These are phyloP conservation scores for Coemansia sp. DNA, from an alignment of 192 early-diverging fungal species.

Conservation along the genomic window DNA sequence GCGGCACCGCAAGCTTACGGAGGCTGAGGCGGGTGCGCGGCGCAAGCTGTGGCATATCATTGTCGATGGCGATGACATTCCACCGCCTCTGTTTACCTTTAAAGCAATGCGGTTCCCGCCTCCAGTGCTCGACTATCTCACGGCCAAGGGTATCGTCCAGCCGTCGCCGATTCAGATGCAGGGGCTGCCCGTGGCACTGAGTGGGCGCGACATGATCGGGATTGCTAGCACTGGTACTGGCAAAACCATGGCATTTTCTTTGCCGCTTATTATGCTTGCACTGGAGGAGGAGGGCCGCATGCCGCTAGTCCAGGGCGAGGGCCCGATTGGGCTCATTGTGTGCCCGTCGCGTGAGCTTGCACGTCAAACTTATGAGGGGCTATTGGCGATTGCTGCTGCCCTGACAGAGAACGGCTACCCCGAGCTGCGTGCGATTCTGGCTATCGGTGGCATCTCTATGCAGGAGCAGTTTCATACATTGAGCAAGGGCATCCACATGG, in stretches of 20 bases:
- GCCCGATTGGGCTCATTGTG: conserved; percentile 90
- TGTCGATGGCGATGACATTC: conserved; percentile 80
- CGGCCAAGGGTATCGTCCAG: conserved; percentile 74
- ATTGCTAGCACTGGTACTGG: conserved; percentile 98
- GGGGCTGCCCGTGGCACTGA: conserved; percentile 87
- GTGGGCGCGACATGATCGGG: conserved; percentile 96
- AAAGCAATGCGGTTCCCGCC: conserved; percentile 83
- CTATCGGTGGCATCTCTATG: conserved; percentile 96
- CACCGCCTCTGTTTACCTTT: conserved; percentile 83
- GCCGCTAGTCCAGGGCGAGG: conserved; percentile 80
- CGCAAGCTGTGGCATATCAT: conserved; percentile 88
- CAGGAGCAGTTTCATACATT: conserved; percentile 76
- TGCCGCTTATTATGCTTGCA: conserved; percentile 91
- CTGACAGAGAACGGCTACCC: conserved; percentile 67
- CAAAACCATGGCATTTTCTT: conserved; percentile 91
- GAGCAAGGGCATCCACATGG: conserved; percentile 81
- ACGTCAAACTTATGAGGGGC: conserved; percentile 87
- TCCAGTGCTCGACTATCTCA: conserved; percentile 74
- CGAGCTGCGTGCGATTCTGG: conserved; percentile 73
- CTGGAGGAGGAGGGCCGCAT: conserved; percentile 87
- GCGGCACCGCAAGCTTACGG: conserved; percentile 62
- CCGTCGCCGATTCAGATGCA: conserved; percentile 98
- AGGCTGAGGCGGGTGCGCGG: conserved; percentile 54
- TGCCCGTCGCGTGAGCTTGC: conserved; percentile 97
- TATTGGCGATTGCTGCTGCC: conserved; percentile 62